Evolutionary conservation across 2,329 filamentous ascomycete species (phyloP).

Genomic region (Septoria petroselini): DNA sequence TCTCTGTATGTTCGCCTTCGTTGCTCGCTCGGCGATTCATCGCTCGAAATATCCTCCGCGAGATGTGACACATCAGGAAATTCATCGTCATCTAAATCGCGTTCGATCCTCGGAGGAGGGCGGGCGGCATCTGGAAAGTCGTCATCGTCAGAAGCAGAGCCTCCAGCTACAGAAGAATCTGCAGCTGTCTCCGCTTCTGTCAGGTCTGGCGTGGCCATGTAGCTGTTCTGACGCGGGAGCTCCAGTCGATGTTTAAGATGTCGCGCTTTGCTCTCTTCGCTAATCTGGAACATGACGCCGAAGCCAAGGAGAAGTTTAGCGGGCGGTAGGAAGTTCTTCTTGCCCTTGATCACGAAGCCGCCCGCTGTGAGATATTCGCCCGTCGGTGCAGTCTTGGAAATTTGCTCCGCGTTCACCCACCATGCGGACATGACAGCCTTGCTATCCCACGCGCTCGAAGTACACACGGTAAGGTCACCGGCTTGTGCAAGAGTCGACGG

Average conservation of each 20-base stretch:
- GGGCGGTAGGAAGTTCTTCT: constrained; percentile 88
- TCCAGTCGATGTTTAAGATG: constrained; percentile 71
- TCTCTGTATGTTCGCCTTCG: constrained; percentile 18
- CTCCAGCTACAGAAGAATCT: constrained; percentile 26
- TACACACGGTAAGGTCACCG: constrained; percentile 77
- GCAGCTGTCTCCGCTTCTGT: constrained; percentile 36
- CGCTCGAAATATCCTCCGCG: constrained; percentile 18
- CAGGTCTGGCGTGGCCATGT: constrained; percentile 26
- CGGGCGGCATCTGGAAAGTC: constrained; percentile 28
- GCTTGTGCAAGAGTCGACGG: constrained; percentile 90
- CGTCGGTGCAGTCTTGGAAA: constrained; percentile 75
- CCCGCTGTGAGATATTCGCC: constrained; percentile 79
- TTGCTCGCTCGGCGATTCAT: constrained; percentile 32
- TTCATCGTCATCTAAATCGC: constrained; percentile 34
- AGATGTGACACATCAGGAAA: constrained; percentile 42
- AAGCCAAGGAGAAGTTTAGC: constrained; percentile 85
- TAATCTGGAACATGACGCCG: constrained; percentile 82
- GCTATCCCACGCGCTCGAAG: constrained; percentile 89
- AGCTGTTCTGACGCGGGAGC: constrained; percentile 26
- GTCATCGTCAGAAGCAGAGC: constrained; percentile 38
- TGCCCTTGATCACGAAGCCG: constrained; percentile 75
- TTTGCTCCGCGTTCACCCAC: constrained; percentile 90
- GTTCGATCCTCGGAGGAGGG: constrained; percentile 27
- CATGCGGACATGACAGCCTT: constrained; percentile 94
- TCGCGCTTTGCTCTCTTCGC: constrained; percentile 76